Percentiles rank a stretch among this genome's conserved stretches.
Conservation (phyloP, 228 moss, liverwort and hornwort species). For the Sphagnum fallax region DNA sequence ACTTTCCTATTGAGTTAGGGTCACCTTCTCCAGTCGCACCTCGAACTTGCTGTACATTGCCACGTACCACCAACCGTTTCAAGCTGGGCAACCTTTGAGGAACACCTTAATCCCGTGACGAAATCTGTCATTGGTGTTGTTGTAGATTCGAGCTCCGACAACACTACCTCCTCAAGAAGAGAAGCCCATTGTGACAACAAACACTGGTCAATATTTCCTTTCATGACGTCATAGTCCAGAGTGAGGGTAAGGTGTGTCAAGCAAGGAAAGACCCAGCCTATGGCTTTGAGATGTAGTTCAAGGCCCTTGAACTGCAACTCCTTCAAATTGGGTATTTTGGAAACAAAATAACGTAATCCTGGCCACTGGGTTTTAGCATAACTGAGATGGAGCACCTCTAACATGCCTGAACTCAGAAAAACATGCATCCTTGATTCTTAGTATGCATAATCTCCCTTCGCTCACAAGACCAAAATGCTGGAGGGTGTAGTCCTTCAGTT, state of each 20-base stretch:
- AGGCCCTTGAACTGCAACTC: slow-evolving; percentile 46
- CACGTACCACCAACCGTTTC: slow-evolving; percentile 53
- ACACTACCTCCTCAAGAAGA: slow-evolving; percentile 44
- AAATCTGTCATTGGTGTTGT: slow-evolving; percentile 29
- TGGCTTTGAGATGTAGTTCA: slow-evolving; percentile 50
- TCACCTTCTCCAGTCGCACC: slow-evolving; percentile 30
- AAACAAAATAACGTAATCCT: slow-evolving; percentile 49
- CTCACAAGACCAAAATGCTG: slow-evolving; percentile 55
- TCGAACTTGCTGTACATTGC: slow-evolving; percentile 20
- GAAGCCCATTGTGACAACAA: slow-evolving; percentile 19
- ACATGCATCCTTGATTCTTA: slow-evolving; percentile 45
- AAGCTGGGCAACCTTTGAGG: slow-evolving; percentile 51
- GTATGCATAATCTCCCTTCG: slow-evolving; percentile 53
- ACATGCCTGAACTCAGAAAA: slow-evolving; percentile 34
- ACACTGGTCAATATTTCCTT: slow-evolving; percentile 33
- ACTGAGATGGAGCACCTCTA: slow-evolving; percentile 57
- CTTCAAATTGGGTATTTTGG: slow-evolving; percentile 53
- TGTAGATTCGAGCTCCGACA: slow-evolving; percentile 48
- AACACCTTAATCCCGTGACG: slow-evolving; percentile 55
- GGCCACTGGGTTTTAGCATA: slow-evolving; percentile 44
- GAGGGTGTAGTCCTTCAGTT: slow-evolving; percentile 38
- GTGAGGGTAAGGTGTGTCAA: slow-evolving; percentile 47
- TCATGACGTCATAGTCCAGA: slow-evolving; percentile 26
- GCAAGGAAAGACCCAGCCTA: slow-evolving; percentile 43
- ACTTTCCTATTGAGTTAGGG: slow-evolving; percentile 48